A percentile compares a stretch with the other conserved stretches of the same genome.
Evolutionary conservation across 805 yeast species (phyloP).

Genomic region (Candida boleticola): DNA sequence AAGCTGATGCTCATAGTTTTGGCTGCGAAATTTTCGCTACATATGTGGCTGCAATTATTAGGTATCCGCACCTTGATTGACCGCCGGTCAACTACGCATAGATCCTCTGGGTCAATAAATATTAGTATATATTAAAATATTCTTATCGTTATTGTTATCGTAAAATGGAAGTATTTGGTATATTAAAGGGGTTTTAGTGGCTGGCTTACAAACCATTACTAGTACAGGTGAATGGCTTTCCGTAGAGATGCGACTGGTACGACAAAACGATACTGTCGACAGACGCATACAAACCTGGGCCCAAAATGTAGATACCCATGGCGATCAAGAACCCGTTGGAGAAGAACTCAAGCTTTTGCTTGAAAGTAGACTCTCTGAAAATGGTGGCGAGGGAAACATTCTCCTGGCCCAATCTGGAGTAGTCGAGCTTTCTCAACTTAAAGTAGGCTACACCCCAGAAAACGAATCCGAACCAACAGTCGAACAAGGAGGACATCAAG

Average conservation of each 20-base stretch:
- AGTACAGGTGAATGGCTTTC: constrained; percentile 52
- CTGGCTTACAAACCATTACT: constrained; percentile 13
- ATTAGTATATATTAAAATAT: too few relatives aligned
- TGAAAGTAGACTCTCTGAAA: constrained; percentile 21
- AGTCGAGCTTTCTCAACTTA: constrained; percentile 33
- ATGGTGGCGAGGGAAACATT: constrained; percentile 24
- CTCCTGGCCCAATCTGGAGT: constrained; percentile 16
- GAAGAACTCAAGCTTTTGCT: constrained; percentile 36
- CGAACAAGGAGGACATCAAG: constrained; percentile 59
- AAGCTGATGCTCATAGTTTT: too few relatives aligned
- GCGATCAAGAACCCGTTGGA: constrained; percentile 37
- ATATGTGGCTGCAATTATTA: too few relatives aligned
- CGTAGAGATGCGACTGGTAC: constrained; percentile 48
- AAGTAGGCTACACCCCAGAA: constrained; percentile 62
- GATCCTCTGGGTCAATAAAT: too few relatives aligned
- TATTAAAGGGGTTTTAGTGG: too few relatives aligned
- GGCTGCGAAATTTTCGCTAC: too few relatives aligned
- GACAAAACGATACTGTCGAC: constrained; percentile 53
- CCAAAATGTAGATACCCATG: constrained; percentile 53
- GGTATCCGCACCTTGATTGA: too few relatives aligned
- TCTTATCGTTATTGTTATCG: too few relatives aligned
- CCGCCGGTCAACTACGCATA: too few relatives aligned
- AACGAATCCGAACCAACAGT: constrained; percentile 65
- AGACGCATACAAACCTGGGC: constrained; percentile 59
- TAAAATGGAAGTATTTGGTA: too few relatives aligned